Evolutionary conservation across 139 green algal species (phyloP).

Genomic region (Coccomyxa sp.): DNA sequence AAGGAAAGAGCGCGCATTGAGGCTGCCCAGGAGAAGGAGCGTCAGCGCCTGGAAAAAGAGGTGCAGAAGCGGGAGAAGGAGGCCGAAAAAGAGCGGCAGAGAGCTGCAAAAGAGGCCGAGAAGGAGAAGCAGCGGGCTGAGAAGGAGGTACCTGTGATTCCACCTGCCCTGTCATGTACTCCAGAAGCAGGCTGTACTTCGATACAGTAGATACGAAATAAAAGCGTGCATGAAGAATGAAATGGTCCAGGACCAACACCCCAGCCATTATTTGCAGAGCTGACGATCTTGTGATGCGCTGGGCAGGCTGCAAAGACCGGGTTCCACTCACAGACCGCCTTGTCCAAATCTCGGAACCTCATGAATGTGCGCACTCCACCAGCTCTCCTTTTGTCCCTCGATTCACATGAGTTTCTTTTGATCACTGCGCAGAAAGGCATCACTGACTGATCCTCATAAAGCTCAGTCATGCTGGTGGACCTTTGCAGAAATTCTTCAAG

Average conservation of each 20-base stretch:
- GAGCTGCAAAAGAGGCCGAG: conserved; percentile 18
- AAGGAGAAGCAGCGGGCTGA: conserved; percentile 16
- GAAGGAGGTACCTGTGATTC: conserved; percentile 3
- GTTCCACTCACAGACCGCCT: no score
- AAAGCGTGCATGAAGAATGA: no score
- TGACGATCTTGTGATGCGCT: no score
- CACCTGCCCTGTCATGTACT: background rate
- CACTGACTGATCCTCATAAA: no score
- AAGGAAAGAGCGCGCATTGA: background rate
- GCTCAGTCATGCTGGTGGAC: background rate
- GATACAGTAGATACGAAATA: no score
- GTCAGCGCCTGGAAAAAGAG: conserved; percentile 6
- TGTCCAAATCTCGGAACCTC: background rate
- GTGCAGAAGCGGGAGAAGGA: conserved; percentile 14
- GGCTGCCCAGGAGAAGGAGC: background rate
- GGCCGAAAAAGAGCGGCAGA: conserved; percentile 32
- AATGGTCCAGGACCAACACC: no score
- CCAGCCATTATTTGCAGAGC: no score
- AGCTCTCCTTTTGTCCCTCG: no score
- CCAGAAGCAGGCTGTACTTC: no score
- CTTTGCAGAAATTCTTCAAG: conserved; percentile 30
- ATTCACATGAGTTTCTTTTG: background rate
- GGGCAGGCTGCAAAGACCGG: no score
- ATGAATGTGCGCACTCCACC: background rate
- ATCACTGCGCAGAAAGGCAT: background rate